phyloP scores from a whole-genome alignment of 805 yeast genomes.

The Lachancea meyersii region DNA sequence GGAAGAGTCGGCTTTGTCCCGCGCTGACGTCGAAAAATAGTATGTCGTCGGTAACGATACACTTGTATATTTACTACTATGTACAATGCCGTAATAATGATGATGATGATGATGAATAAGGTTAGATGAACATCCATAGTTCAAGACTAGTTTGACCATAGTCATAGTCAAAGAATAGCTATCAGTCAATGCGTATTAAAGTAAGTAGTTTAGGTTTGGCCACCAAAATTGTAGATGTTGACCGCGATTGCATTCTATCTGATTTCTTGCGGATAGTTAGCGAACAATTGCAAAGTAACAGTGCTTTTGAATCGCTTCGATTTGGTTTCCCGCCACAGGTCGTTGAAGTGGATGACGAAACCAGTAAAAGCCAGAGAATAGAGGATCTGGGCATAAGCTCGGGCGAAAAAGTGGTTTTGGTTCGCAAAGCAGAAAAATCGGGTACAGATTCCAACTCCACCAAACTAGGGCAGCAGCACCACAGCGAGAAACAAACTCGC shows the following conservation, averaged over 20 bases:
- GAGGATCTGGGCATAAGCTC: conserved; percentile 42
- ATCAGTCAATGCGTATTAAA: conserved; percentile 40
- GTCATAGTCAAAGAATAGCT: no score
- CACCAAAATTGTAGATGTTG: conserved; percentile 34
- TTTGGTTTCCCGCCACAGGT: conserved; percentile 59
- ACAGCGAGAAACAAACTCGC: neutral
- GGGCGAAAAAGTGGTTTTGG: conserved; percentile 55
- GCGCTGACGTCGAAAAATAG: no score
- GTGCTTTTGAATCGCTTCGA: conserved; percentile 30
- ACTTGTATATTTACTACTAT: no score
- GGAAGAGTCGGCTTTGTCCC: no score
- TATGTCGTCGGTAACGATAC: no score
- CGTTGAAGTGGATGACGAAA: conserved; percentile 30
- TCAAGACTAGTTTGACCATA: no score
- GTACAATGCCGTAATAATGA: no score
- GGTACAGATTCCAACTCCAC: neutral
- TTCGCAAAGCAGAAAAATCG: conserved; percentile 6
- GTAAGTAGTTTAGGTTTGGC: conserved; percentile 23
- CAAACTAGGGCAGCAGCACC: neutral
- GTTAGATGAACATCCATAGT: no score
- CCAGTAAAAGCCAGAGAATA: conserved; percentile 19
- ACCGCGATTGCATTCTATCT: conserved; percentile 33
- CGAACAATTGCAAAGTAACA: conserved; percentile 3
- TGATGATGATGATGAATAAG: no score
- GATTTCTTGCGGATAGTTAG: conserved; percentile 1